phyloP scores from a whole-genome alignment of 805 yeast species.

The Zygosaccharomyces siamensis region DNA sequence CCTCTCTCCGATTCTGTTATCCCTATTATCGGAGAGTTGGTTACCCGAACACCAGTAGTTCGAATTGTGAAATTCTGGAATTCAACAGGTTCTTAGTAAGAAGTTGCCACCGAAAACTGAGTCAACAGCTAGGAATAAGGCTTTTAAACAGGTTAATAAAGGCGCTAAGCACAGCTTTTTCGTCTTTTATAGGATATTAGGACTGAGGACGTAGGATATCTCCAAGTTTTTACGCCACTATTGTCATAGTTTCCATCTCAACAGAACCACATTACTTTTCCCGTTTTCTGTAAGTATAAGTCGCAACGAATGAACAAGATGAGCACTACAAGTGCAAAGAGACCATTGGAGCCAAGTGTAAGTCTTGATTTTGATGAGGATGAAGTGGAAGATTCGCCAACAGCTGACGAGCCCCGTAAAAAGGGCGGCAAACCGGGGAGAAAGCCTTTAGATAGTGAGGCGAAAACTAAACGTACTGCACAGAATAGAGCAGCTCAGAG shows the following conservation, averaged over 20 bases:
- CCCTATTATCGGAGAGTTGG: neutral
- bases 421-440: slow-evolving; percentile 63
- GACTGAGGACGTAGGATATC: neutral
- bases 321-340: slow-evolving; percentile 19
- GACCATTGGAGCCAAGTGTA: slow-evolving; percentile 13
- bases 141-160: neutral
- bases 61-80: neutral
- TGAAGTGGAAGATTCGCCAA: slow-evolving; percentile 1
- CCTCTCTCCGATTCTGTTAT: neutral
- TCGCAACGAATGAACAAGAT: slow-evolving; percentile 1
- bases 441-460: slow-evolving; percentile 72
- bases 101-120: slow-evolving; percentile 4
- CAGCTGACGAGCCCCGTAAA: slow-evolving; percentile 15
- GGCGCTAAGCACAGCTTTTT: neutral
- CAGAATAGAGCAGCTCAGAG: slow-evolving; percentile 98
- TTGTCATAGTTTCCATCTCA: neutral
- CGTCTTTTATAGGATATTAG: neutral
- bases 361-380: slow-evolving; percentile 1
- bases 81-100: slow-evolving; percentile 1
- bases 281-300: neutral
- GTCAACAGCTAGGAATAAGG: neutral
- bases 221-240: neutral
- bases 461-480: slow-evolving; percentile 86
- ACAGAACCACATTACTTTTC: neutral
- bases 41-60: neutral